phyloP scores from a whole-genome alignment of 2,329 filamentous ascomycete species.

The Diplodia seriata region DNA sequence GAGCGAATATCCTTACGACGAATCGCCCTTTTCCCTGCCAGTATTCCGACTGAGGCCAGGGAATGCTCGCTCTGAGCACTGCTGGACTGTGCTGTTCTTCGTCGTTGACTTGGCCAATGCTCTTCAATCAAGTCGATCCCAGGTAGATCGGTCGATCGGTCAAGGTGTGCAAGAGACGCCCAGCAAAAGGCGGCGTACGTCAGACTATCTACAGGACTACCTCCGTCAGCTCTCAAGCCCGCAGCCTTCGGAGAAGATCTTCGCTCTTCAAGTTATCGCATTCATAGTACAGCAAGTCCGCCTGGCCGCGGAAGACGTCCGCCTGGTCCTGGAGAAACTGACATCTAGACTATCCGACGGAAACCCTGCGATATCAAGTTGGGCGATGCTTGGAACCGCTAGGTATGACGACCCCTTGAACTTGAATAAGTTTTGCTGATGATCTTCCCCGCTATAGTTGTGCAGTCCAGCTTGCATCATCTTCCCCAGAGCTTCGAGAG shows the following conservation, averaged over 20 bases:
- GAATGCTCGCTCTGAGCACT: constrained; percentile 40
- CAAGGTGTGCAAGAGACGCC: constrained; percentile 38
- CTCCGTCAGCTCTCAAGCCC: constrained; percentile 48
- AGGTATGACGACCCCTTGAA: constrained; percentile 63
- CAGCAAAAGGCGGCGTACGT: constrained; percentile 49
- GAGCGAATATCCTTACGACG: constrained; percentile 42
- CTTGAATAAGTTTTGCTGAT: not conserved
- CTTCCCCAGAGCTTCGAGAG: constrained; percentile 50
- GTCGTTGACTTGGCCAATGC: constrained; percentile 49
- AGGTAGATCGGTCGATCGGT: constrained; percentile 24
- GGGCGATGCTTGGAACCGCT: constrained; percentile 83
- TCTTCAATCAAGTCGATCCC: constrained; percentile 39
- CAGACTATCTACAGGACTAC: constrained; percentile 50
- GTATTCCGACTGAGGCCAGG: constrained; percentile 46
- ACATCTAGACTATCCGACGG: constrained; percentile 71
- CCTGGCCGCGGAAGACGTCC: constrained; percentile 59
- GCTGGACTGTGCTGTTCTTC: constrained; percentile 49
- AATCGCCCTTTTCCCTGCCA: constrained; percentile 37
- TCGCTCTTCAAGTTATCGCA: constrained; percentile 62
- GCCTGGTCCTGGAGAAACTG: constrained; percentile 65
- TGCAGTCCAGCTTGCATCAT: constrained; percentile 53
- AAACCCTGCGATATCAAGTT: constrained; percentile 69
- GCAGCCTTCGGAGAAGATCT: constrained; percentile 50
- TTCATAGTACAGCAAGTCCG: constrained; percentile 53
- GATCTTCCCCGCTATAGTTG: constrained; percentile 47